Evolutionary conservation across 352 stramenopile genomes (phyloP), one percentile per base, ranked within the genome.

Genomic region (Aphanomyces astaci): DNA sequence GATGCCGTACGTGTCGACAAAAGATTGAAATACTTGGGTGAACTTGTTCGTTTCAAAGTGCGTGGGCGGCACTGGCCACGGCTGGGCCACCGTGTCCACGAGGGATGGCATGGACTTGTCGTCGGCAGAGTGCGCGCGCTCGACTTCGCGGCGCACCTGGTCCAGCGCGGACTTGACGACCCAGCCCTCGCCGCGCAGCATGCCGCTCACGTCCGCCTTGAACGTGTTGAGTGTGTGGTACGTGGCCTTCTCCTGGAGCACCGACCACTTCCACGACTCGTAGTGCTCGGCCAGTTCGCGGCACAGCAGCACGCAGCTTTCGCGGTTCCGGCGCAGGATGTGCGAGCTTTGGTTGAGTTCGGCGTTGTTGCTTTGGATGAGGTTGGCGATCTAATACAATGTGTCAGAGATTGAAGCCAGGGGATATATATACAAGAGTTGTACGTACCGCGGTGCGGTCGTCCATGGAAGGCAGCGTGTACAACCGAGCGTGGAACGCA

Each of bases 21-120:
- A 99, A 65, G 92, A 78, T 77, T 99, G 97, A 78, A 98, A 99
- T 28, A 91, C 96, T 45, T 96, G 89, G 13, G 97, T 99, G 79
- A 99, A 99, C 78, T 98, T 98, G 87, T 99, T 99, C 27, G 94
- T 98, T 60, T 97, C 84, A 77, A 99, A 99, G 80, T 98, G 97
- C 13, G 97, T 99, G 19, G 97, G 97, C 54, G 96, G 92, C 27
- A 86, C 94, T 7, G 96, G 96, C 96, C 96, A 99, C 2, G 92
- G 94, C 75, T 98, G 97, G 25, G 94, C 80, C 40, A 99, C 88
- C 48, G 81, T 85, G 72, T 95, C 84, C 13, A 96, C 73, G 52
- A 92, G 79, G 64, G 73, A 83, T 39, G 83, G 81, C 75, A 89
- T 88, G 27, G 78, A 79, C 49, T 81, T 86, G 80, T 88, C 90